phyloP scores from a whole-genome alignment of 495 filamentous ascomycete species.

The Neurospora sp. region DNA sequence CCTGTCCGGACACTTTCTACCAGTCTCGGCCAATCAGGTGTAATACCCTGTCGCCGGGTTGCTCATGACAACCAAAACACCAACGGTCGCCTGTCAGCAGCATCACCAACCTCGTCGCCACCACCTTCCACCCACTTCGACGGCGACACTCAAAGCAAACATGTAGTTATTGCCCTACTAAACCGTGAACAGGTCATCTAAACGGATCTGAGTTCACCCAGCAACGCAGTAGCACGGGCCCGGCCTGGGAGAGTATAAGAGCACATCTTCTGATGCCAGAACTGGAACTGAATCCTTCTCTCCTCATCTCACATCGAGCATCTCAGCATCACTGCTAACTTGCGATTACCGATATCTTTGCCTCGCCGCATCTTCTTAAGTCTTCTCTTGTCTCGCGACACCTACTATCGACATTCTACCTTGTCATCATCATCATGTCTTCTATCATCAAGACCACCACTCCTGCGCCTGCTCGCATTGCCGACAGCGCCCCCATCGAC shows the following conservation, averaged over 20 bases:
- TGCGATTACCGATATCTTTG: neutral
- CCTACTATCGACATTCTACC: neutral
- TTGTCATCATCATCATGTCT: neutral
- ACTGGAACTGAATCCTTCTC: neutral
- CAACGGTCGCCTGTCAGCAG: neutral
- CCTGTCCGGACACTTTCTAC: neutral
- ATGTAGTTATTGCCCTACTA: neutral
- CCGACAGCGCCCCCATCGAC: neutral
- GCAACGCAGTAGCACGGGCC: neutral
- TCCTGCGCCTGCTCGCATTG: too few species aligned
- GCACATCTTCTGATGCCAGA: neutral
- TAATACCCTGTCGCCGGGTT: neutral
- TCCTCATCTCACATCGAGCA: neutral
- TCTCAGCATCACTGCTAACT: neutral
- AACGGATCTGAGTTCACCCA: neutral
- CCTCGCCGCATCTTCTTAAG: neutral
- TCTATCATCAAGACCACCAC: too few species aligned
- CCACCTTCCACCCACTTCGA: neutral
- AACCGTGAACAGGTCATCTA: neutral
- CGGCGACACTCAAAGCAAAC: neutral
- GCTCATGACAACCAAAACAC: neutral
- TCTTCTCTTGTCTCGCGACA: neutral
- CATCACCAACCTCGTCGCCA: neutral
- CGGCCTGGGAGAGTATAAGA: neutral
- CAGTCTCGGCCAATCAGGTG: constrained; percentile 11